A percentile compares a stretch with the other conserved stretches of the same genome.
Conservation (phyloP, 1,284 basidiomycete genomes). For the Rhodotorula glutinis region DNA sequence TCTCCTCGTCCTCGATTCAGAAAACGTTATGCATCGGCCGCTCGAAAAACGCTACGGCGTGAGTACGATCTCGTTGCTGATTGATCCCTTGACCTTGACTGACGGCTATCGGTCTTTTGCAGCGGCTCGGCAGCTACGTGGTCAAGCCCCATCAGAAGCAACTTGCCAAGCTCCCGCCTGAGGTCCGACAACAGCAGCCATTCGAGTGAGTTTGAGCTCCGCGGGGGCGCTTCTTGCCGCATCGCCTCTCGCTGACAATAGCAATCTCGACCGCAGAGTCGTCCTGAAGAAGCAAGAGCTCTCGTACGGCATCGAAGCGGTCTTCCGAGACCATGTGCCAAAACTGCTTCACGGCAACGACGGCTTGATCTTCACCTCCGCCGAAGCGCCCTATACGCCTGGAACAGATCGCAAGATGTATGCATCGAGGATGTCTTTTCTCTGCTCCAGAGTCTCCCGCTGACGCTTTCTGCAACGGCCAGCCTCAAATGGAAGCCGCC, state of each 20-base stretch:
- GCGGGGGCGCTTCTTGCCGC: neutral
- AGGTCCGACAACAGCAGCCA: conserved; percentile 64
- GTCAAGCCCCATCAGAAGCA: conserved; percentile 73
- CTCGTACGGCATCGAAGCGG: conserved; percentile 83
- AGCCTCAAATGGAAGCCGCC: conserved; percentile 99
- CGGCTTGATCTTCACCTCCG: conserved; percentile 94
- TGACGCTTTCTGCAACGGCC: neutral
- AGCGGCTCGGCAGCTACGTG: conserved; percentile 82
- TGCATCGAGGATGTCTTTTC: conserved; percentile 45
- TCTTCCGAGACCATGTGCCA: conserved; percentile 80
- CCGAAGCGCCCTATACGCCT: conserved; percentile 75
- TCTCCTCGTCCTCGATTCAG: conserved; percentile 79
- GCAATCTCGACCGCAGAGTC: conserved; percentile 56
- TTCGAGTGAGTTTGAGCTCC: conserved; percentile 66
- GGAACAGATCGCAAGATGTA: conserved; percentile 92
- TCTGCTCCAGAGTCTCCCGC: neutral
- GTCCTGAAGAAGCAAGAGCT: conserved; percentile 81
- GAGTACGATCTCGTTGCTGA: conserved; percentile 44
- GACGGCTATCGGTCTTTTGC: neutral
- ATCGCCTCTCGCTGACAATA: too few species aligned
- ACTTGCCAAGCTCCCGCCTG: conserved; percentile 61
- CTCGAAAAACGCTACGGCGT: conserved; percentile 89
- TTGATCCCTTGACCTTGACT: neutral
- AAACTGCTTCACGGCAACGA: conserved; percentile 90
- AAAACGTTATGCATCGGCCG: conserved; percentile 78